Base-by-base conservation (phyloP, 805 yeast species). In the Wickerhamomyces alni region DNA sequence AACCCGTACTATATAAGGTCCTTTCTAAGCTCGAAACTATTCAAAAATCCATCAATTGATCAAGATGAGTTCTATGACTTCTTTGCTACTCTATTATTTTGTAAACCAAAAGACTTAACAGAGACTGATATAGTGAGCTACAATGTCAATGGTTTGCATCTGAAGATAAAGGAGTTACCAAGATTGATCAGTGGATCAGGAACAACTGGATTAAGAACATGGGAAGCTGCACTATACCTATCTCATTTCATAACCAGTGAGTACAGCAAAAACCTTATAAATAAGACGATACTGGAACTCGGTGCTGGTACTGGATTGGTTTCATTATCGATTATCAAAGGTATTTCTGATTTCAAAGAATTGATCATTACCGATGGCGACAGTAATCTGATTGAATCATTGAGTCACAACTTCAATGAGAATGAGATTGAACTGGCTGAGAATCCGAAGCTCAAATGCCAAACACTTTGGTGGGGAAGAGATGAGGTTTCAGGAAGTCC, bases 231-330 rank as follows among this genome's bases (percentile, higher is more conserved):
- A 0, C 48, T 85, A 7, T 86, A 67, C 38, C 60, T 91, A 8
- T 64, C 82, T 1, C 69, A 77, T 29, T 82, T 63, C 48, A 48
- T 85, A 13, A 46, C 64, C 2, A 37, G 44, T 1, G 34, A 40
- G 4, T 32, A 41, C 8, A 17, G 22, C 6, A 28, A 39, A 4
- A 28, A 33, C 4, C 37, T 50, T 4, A 51, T 63, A 15, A 43
- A 39, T 2, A 54, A 54, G n/a, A 52, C 53, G 26, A 54, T 84
- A 0, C 55, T 86, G 10, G 98, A 89, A 51, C 57, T 89, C 18
- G 98, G 98, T 0, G 74, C 93, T 10, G 98, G 98, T 0, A 87
- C 97, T 0, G 97, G 96, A 0, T 61, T 91, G 8, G 81, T 85
- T 1, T 78, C 89, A 2, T 45, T 83, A 24, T 59, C 54, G 4